Evolutionary conservation across 2,329 filamentous ascomycete species (phyloP).

Genomic region (Neonectria hederae): DNA sequence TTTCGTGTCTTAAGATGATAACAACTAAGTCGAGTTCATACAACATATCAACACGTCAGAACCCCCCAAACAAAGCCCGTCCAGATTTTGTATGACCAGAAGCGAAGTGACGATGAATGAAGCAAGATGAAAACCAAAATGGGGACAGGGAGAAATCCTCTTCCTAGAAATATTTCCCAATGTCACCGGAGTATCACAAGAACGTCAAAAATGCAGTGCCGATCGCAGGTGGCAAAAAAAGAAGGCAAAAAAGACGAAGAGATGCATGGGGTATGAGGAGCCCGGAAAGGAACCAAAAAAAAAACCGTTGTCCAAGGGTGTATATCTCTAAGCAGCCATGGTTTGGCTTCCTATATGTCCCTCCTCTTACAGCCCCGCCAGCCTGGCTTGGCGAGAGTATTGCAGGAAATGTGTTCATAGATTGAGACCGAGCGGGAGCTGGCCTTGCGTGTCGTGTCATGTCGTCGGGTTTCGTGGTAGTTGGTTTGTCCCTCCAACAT

Average conservation of each 20-base stretch:
- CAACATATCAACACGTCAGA: background rate
- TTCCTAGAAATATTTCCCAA: background rate
- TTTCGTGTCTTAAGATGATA: background rate
- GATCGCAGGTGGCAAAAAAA: background rate
- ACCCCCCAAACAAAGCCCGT: background rate
- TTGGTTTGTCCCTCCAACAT: background rate
- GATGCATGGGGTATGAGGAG: constrained; percentile 22
- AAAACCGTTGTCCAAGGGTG: constrained; percentile 18
- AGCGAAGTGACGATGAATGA: background rate
- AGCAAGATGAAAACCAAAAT: background rate
- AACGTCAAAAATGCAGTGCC: background rate
- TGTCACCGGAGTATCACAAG: constrained; percentile 1
- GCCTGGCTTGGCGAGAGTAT: background rate
- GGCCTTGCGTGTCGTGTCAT: background rate
- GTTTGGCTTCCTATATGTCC: constrained; percentile 12
- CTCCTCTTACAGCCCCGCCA: constrained; percentile 2
- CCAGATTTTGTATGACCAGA: background rate
- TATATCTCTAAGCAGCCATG: constrained; percentile 24
- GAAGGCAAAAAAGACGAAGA: constrained; percentile 5
- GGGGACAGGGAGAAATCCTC: background rate
- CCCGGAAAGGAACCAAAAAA: constrained; percentile 2
- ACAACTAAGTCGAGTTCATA: background rate
- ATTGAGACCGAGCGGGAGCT: constrained; percentile 1
- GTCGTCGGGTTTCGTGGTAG: constrained; percentile 1
- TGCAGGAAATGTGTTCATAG: background rate